Conservation (phyloP, 345 rosid genomes). For the Gossypium mustelinum region DNA sequence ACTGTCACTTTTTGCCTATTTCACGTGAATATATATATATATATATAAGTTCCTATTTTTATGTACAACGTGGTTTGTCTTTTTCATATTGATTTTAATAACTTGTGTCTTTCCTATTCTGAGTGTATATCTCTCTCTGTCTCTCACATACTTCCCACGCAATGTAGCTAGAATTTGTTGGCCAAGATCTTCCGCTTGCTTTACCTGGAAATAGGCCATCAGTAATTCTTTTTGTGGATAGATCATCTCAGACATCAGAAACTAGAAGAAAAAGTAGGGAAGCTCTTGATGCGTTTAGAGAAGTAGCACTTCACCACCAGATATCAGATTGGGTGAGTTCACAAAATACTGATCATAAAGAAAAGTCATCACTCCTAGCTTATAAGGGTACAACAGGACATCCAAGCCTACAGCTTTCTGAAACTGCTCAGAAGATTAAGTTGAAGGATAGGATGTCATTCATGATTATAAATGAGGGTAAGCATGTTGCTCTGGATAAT, state of each 20-base stretch:
- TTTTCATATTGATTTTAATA: background rate
- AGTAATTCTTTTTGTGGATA: conserved; percentile 76
- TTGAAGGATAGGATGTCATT: conserved; percentile 64
- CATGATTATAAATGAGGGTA: conserved; percentile 63
- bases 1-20: background rate
- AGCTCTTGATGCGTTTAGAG: conserved; percentile 63
- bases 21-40: conserved; percentile 11
- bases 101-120: conserved; percentile 1
- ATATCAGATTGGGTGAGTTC: conserved; percentile 25
- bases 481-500: conserved; percentile 45
- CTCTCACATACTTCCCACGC: conserved; percentile 9
- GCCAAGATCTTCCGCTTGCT: conserved; percentile 41
- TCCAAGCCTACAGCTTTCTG: conserved; percentile 39
- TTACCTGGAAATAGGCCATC: conserved; percentile 74
- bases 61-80: background rate
- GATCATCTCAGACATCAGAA: conserved; percentile 54
- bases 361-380: conserved; percentile 33
- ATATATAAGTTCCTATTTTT: conserved; percentile 3
- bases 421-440: conserved; percentile 38
- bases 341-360: conserved; percentile 29
- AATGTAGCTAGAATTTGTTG: conserved; percentile 59
- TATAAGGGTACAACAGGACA: conserved; percentile 35
- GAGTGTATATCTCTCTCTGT: background rate
- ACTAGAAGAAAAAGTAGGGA: conserved; percentile 53
- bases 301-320: conserved; percentile 48